Conservation (phyloP, 2,329 filamentous ascomycete species). For the Arthrinium puccinioides region DNA sequence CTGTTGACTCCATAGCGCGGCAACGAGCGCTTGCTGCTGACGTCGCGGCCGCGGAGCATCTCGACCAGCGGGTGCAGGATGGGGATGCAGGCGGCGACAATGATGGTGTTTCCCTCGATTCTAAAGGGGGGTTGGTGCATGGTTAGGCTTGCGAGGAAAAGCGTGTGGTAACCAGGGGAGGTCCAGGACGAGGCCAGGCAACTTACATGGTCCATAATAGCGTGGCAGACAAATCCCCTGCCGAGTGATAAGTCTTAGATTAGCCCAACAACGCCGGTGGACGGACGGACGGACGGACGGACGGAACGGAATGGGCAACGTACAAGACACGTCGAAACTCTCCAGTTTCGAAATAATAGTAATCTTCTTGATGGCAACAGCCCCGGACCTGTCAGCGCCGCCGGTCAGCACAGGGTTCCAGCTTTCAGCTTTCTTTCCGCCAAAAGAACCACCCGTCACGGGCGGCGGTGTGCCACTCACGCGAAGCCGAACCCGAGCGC, state of each 20-base stretch:
- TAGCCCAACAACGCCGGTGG: too few relatives aligned
- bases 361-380: constrained; percentile 11
- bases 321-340: constrained; percentile 9
- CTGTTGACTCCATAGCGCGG: too few relatives aligned
- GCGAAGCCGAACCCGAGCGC: constrained; percentile 18
- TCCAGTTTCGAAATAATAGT: constrained; percentile 8
- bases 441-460: neutral
- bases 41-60: constrained; percentile 6
- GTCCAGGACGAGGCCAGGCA: neutral
- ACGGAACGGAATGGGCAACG: too few relatives aligned
- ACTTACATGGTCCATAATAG: constrained; percentile 14
- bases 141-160: neutral
- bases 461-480: constrained; percentile 8
- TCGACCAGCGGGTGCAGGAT: constrained; percentile 19
- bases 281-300: too few relatives aligned
- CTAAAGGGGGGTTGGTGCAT: constrained; percentile 4
- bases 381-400: constrained; percentile 4
- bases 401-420: neutral
- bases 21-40: too few relatives aligned
- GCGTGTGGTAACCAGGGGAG: neutral
- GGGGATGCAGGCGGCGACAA: constrained; percentile 21
- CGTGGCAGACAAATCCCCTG: constrained; percentile 9
- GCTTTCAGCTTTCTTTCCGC: neutral
- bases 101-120: constrained; percentile 20
- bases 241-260: too few relatives aligned